Evolutionary conservation across 2,329 filamentous ascomycete species (phyloP).

Genomic region (Diaporthe ilicicola): DNA sequence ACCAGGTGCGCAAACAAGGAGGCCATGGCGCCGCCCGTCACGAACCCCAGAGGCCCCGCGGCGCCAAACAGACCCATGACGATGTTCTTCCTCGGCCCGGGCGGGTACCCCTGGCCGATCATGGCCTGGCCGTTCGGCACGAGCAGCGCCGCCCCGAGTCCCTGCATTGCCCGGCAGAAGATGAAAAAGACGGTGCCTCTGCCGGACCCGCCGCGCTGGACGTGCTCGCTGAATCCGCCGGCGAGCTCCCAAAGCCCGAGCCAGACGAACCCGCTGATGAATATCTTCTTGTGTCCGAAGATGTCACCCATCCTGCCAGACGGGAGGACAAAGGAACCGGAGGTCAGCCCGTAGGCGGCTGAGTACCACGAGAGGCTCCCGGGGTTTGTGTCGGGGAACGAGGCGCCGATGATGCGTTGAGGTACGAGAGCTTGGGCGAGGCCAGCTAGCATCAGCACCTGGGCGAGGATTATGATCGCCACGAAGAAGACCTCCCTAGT

Average conservation of each 20-base stretch:
- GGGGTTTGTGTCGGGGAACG: conserved; percentile 52
- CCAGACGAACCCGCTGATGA: conserved; percentile 26
- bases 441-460: conserved; percentile 57
- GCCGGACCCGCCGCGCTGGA: not conserved
- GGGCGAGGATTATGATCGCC: conserved; percentile 49
- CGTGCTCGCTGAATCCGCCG: conserved; percentile 11
- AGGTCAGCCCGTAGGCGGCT: conserved; percentile 31
- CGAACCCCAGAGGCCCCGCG: conserved; percentile 30
- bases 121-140: conserved; percentile 31
- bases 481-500: conserved; percentile 48
- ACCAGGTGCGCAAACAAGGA: conserved; percentile 12
- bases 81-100: conserved; percentile 26
- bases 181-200: conserved; percentile 19
- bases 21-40: conserved; percentile 14
- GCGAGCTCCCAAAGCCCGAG: conserved; percentile 30
- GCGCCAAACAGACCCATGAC: conserved; percentile 31
- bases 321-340: conserved; percentile 31
- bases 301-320: conserved; percentile 32
- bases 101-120: conserved; percentile 23
- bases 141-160: conserved; percentile 30
- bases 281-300: conserved; percentile 32
- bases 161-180: conserved; percentile 29
- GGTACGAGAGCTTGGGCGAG: conserved; percentile 58
- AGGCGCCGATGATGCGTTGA: conserved; percentile 55
- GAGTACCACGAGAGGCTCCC: conserved; percentile 47